Base-by-base conservation (phyloP, 2,329 filamentous ascomycete genomes). In the Fusarium liriodendri region DNA sequence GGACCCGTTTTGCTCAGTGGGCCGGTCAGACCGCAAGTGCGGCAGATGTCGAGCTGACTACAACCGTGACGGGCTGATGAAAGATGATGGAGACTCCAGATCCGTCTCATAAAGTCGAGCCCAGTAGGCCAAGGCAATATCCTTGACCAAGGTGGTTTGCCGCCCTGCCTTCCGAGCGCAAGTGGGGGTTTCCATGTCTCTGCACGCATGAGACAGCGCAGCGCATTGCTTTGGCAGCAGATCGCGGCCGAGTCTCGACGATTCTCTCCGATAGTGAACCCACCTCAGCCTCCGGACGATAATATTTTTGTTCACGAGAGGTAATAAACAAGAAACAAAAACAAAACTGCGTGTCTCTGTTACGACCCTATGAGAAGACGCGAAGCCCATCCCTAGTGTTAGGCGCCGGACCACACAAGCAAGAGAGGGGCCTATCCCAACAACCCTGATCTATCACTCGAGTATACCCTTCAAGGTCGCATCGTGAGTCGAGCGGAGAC, bases 371-470 rank as follows among this genome's bases (percentile, higher is more conserved):
- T 60, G 57, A 7, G 57, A 45, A 37, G 57, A 60, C 37, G 37
- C 35, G 57, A 42, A 42, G 25, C 25, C 27, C 29, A 20, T 32
- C 29, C 37, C 29, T 47, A 22, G 38, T 45, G 32, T 62, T 54
- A 62, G 45, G 42, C 60, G 60, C 58, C 29, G 38, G 45, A 29
- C 33, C 40, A 50, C 45, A 47, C 45, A 32, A 35, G 40, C 29
- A 47, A 42, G 58, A 27, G 57, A 27, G 57, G 54, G 33, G 55
- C 35, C 55, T 47, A 47, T 61, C n/a, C 25, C 14, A 32, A 45
- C 14, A 61, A 61, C 58, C 37, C 58, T 61, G 58, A 47, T 35
- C 60, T 62, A 54, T 62, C 60, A 62, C 45, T 38, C 60, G 37
- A 33, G 32, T 37, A n/a, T 38, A 37, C 42, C 59, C 25, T 50